These are phyloP conservation scores for Vigna reflexopilosa DNA, from an alignment of 306 rosid genomes.

Conservation along the genomic window DNA sequence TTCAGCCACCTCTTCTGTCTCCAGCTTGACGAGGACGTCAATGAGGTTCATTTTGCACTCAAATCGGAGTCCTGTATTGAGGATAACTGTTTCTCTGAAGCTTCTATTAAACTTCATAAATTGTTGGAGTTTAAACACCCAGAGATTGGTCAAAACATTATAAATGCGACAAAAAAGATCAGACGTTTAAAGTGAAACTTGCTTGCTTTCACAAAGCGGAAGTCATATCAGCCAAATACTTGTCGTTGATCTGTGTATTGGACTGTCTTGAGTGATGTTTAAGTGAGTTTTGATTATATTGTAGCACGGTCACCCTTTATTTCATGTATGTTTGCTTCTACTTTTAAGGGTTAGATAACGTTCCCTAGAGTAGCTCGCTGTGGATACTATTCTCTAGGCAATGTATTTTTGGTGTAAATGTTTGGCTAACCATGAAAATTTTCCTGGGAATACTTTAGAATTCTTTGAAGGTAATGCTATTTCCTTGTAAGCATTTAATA, in stretches of 20 bases:
- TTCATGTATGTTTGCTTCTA: background rate
- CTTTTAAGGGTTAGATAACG: background rate
- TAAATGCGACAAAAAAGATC: conserved; percentile 65
- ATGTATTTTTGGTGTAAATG: background rate
- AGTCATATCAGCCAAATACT: conserved; percentile 36
- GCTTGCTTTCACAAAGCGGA: conserved; percentile 2
- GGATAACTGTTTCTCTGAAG: conserved; percentile 62
- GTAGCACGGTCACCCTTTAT: conserved; percentile 13
- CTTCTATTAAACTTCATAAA: conserved; percentile 71
- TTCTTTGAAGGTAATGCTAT: background rate
- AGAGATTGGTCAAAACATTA: conserved; percentile 71
- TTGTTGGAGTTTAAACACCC: conserved; percentile 70
- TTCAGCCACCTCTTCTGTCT: conserved; percentile 78
- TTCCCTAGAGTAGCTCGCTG: background rate
- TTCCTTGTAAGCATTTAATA: background rate
- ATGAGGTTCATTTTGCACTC: conserved; percentile 86
- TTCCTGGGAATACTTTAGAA: background rate
- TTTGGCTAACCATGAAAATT: background rate
- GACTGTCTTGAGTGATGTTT: background rate
- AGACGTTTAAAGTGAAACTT: conserved; percentile 62
- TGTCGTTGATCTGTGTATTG: conserved; percentile 20
- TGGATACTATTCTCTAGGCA: conserved; percentile 1
- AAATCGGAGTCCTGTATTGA: conserved; percentile 61
- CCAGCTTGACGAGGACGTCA: conserved; percentile 88
- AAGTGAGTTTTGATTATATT: conserved; percentile 15